Evolutionary conservation across 257 asterid species (phyloP).

Genomic region (Buddleja alternifolia): DNA sequence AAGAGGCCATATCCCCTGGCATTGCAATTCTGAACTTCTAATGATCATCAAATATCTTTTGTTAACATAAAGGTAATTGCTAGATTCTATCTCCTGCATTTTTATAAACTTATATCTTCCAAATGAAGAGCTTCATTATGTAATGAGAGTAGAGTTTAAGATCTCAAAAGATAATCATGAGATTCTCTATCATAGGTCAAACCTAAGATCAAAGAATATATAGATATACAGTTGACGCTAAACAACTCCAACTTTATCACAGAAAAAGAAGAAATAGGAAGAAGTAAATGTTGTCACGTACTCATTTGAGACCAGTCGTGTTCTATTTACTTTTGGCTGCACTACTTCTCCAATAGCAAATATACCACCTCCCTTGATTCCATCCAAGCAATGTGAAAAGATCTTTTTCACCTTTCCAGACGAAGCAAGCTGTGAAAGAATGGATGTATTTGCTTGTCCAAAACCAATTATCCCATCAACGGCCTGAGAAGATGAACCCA

Average conservation of each 20-base stretch:
- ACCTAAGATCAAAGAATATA: neutral
- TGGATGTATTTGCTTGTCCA: conserved; percentile 93
- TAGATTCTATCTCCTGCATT: neutral
- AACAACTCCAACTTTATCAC: conserved; percentile 14
- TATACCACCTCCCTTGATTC: conserved; percentile 87
- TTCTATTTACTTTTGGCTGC: conserved; percentile 78
- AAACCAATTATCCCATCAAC: conserved; percentile 98
- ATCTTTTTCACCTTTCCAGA: conserved; percentile 74
- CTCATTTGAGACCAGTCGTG: conserved; percentile 77
- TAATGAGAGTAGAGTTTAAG: neutral
- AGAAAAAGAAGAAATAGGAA: neutral
- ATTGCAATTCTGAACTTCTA: neutral
- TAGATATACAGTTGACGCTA: conserved; percentile 3
- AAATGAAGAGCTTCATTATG: neutral
- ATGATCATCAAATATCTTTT: neutral
- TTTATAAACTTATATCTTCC: too few species aligned
- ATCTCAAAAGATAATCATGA: neutral
- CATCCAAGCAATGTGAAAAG: conserved; percentile 95
- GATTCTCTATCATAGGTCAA: neutral
- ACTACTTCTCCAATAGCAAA: conserved; percentile 93
- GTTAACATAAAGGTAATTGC: too few species aligned
- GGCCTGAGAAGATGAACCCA: conserved; percentile 82
- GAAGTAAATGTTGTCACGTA: conserved; percentile 45
- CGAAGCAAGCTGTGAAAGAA: conserved; percentile 89
- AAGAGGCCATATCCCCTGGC: neutral